These are phyloP conservation scores for Calycina herbarum DNA, from an alignment of 2,329 filamentous ascomycete genomes.

Conservation along the genomic window DNA sequence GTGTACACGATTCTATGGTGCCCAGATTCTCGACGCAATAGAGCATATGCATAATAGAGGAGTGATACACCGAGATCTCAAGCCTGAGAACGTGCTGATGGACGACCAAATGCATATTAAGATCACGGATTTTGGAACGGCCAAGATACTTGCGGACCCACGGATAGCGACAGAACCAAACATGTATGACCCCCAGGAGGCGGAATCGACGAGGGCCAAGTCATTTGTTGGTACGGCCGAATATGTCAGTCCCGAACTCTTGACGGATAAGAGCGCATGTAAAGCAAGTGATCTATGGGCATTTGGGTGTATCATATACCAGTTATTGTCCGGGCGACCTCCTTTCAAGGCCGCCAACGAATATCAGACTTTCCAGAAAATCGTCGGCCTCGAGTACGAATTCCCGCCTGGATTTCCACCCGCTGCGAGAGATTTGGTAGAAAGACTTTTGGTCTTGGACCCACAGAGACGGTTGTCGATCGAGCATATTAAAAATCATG, in stretches of 20 bases:
- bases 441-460: conserved; percentile 86
- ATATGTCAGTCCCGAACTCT: conserved; percentile 95
- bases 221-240: conserved; percentile 98
- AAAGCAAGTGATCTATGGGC: conserved; percentile 98
- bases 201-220: conserved; percentile 73
- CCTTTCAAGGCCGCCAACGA: conserved; percentile 96
- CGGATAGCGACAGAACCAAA: conserved; percentile 37
- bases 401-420: conserved; percentile 88
- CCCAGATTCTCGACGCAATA: conserved; percentile 93
- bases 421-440: conserved; percentile 83
- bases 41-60: conserved; percentile 97
- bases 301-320: conserved; percentile 97
- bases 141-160: conserved; percentile 77
- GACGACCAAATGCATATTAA: conserved; percentile 98
- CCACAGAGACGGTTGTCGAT: conserved; percentile 81
- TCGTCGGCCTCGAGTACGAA: conserved; percentile 89
- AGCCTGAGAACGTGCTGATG: conserved; percentile 93
- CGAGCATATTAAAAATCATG: conserved; percentile 94
- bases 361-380: conserved; percentile 98
- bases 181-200: conserved; percentile 40
- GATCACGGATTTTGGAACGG: conserved; percentile 97
- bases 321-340: conserved; percentile 89
- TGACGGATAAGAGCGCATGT: conserved; percentile 95
- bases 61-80: conserved; percentile 94
- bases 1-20: conserved; percentile 90